phyloP scores from a whole-genome alignment of 352 stramenopile species.

The Globisporangium spinosum region DNA sequence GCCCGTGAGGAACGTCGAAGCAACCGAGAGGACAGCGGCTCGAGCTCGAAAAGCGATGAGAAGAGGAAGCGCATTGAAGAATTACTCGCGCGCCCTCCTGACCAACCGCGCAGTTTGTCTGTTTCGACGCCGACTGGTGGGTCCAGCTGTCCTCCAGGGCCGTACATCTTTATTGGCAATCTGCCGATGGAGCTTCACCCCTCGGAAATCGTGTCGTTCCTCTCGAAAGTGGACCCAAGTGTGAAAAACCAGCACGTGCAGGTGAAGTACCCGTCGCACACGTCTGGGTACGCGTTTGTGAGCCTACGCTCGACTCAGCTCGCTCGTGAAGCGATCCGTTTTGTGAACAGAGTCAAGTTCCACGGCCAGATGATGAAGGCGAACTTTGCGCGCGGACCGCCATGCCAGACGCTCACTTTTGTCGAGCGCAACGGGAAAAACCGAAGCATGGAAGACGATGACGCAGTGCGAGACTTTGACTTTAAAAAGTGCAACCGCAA shows the following conservation, averaged over 20 bases:
- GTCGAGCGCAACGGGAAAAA: constrained; percentile 41
- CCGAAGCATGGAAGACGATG: constrained; percentile 28
- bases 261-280: constrained; percentile 43
- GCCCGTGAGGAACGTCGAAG: background rate
- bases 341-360: constrained; percentile 35
- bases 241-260: constrained; percentile 48
- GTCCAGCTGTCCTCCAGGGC: constrained; percentile 53
- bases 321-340: constrained; percentile 53
- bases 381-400: constrained; percentile 68
- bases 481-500: constrained; percentile 35
- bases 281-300: constrained; percentile 62
- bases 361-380: constrained; percentile 39
- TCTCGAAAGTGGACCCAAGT: constrained; percentile 43
- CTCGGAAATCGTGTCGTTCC: constrained; percentile 51
- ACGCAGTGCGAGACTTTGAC: constrained; percentile 44
- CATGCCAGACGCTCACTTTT: constrained; percentile 63
- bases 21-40: constrained; percentile 8
- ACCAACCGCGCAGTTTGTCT: constrained; percentile 8
- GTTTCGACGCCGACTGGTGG: constrained; percentile 7
- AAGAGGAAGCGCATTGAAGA: constrained; percentile 15
- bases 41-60: constrained; percentile 14
- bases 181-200: constrained; percentile 37
- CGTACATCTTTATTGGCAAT: constrained; percentile 73
- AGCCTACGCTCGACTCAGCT: constrained; percentile 50
- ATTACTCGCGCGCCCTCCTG: background rate